These are phyloP conservation scores for Oryza rufipogon DNA, from an alignment of 176 grass and related monocot genomes.

Conservation along the genomic window DNA sequence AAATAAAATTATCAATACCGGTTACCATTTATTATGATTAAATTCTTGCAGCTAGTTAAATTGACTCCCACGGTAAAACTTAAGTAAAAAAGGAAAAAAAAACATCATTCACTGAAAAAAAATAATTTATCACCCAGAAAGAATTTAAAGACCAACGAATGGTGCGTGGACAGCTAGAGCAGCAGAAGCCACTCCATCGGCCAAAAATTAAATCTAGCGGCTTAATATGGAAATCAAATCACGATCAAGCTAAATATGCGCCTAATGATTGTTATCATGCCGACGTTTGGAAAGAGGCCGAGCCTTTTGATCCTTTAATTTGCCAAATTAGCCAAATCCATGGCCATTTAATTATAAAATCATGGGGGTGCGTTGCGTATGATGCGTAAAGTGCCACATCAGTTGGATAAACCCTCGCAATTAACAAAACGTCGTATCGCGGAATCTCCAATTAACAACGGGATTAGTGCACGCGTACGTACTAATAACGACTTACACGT, in stretches of 20 bases:
- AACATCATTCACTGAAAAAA: not conserved
- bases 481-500: not conserved
- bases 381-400: conserved; percentile 37
- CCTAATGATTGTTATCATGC: conserved; percentile 39
- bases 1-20: not conserved
- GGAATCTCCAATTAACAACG: conserved; percentile 31
- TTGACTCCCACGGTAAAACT: not conserved
- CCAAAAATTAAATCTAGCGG: conserved; percentile 27
- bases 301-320: conserved; percentile 24
- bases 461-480: conserved; percentile 27
- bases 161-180: conserved; percentile 2
- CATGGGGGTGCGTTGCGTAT: not conserved
- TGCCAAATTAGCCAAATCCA: not conserved
- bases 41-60: not conserved
- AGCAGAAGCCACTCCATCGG: not conserved
- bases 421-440: conserved; percentile 37
- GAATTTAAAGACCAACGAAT: not conserved
- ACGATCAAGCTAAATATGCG: conserved; percentile 23
- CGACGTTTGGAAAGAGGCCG: conserved; percentile 32
- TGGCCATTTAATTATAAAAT: not conserved
- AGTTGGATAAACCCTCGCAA: conserved; percentile 52
- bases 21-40: not conserved
- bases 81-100: not conserved
- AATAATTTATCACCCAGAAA: not conserved
- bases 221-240: not conserved